Evolutionary conservation across 257 asterid genomes (phyloP).

Genomic region (Paulownia fortunei): DNA sequence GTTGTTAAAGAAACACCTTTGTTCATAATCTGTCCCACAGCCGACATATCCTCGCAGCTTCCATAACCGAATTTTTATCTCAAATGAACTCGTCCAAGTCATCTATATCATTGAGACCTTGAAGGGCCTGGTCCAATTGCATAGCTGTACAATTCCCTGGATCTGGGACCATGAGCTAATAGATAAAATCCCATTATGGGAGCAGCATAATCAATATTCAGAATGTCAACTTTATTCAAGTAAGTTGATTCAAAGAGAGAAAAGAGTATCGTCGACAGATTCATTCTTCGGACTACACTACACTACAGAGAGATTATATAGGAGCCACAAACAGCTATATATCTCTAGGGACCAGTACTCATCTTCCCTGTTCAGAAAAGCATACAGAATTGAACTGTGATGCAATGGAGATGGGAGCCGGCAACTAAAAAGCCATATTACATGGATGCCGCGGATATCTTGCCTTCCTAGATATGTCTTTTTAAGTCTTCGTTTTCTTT

Average conservation of each 20-base stretch:
- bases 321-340: conserved; percentile 24
- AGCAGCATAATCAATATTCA: neutral
- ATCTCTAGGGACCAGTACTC: conserved; percentile 41
- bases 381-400: conserved; percentile 25
- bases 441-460: conserved; percentile 13
- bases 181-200: neutral
- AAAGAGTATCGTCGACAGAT: conserved; percentile 45
- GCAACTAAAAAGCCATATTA: conserved; percentile 36
- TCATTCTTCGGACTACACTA: conserved; percentile 35
- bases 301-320: conserved; percentile 44
- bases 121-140: neutral
- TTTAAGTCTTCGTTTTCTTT: conserved; percentile 73
- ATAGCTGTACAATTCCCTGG: neutral
- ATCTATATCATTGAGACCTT: neutral
- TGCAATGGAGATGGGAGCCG: conserved; percentile 15
- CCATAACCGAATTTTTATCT: neutral
- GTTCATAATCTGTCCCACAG: too few relatives aligned
- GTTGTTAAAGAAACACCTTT: too few relatives aligned
- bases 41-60: neutral
- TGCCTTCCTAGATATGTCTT: conserved; percentile 42
- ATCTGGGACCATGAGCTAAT: neutral
- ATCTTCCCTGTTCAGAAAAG: conserved; percentile 43
- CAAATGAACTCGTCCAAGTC: neutral
- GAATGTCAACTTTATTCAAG: conserved; percentile 42
- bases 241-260: conserved; percentile 8